Conservation (phyloP, 306 rosid species). For the Casuarina equisetifolia region DNA sequence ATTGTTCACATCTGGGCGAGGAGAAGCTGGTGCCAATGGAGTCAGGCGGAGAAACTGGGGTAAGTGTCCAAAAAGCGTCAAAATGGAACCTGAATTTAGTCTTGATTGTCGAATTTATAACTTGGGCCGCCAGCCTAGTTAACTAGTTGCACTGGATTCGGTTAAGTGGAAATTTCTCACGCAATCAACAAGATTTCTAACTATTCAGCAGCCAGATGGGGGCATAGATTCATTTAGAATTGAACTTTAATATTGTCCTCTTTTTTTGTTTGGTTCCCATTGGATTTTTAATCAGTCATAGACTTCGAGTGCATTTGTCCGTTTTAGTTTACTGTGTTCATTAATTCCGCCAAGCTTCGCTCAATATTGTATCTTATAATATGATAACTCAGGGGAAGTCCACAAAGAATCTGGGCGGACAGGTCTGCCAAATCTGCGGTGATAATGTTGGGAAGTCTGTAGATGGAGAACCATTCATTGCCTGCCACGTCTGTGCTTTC, state of each 20-base stretch:
- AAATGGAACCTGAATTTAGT: background rate
- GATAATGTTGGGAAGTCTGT: slow-evolving; percentile 73
- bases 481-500: slow-evolving; percentile 78
- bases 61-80: slow-evolving; percentile 38
- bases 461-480: slow-evolving; percentile 66
- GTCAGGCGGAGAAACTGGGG: slow-evolving; percentile 77
- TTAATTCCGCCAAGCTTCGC: slow-evolving; percentile 1
- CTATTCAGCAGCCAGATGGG: slow-evolving; percentile 2
- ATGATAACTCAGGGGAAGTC: slow-evolving; percentile 54
- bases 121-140: background rate
- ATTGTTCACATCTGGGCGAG: slow-evolving; percentile 39
- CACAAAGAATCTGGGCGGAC: slow-evolving; percentile 49
- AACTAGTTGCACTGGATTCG: background rate
- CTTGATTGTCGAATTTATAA: background rate
- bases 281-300: background rate
- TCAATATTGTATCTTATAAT: background rate
- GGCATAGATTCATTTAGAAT: background rate
- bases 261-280: background rate
- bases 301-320: slow-evolving; percentile 4
- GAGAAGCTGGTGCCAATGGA: slow-evolving; percentile 54
- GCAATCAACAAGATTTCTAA: background rate
- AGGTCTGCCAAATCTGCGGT: slow-evolving; percentile 92
- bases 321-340: slow-evolving; percentile 2
- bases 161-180: background rate
- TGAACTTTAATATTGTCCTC: background rate